Base-by-base conservation (phyloP, 164 flowering plant species). In the Echeveria elegans region DNA sequence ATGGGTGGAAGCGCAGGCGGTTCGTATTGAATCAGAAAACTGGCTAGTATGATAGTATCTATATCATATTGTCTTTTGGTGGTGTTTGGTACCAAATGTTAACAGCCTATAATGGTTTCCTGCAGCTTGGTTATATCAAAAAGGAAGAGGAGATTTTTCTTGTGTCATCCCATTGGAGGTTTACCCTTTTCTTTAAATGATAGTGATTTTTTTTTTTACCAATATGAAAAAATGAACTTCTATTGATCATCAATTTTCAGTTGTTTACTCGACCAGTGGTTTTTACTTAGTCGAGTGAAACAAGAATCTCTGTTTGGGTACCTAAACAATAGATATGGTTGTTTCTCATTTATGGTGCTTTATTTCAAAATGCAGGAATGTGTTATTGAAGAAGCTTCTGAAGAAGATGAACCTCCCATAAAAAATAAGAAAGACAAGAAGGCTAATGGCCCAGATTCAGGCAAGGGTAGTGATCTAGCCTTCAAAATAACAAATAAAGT, bases 41-140 rank as follows among this genome's bases (percentile, higher is more conserved):
- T 72, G 97, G 98, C 64, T 92, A 95, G 96, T n/a, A n/a, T n/a
- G n/a, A n/a, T n/a, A n/a, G 99, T 53, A 24, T 21, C 2, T 7
- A 53, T 53, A 29, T 15, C 28, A 53, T 10, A n/a, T 11, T 23
- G 30, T 24, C 18, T 6, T 14, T 53, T n/a, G n/a, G n/a, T n/a
- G n/a, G n/a, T 23, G 14, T 23, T 53, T 53, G 14, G 4, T 53
- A 29, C 9, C 12, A 21, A 23, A 8, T 53, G 30, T 53, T 24
- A 53, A 53, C 24, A 15, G 14, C 24, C 24, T 23, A 1, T 89
- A 53, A 23, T 23, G 30, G 28, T 23, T 52, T 7, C 24, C 28
- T 75, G 74, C 88, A 95, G 97, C 96, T 95, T 79, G 97, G 98
- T 23, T 95, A 95, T 78, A 95, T 98, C 56, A 95, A 95, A 78